Evolutionary conservation across 345 rosid genomes (phyloP), one percentile per base, ranked within the genome.

Genomic region (Hypericum perforatum): DNA sequence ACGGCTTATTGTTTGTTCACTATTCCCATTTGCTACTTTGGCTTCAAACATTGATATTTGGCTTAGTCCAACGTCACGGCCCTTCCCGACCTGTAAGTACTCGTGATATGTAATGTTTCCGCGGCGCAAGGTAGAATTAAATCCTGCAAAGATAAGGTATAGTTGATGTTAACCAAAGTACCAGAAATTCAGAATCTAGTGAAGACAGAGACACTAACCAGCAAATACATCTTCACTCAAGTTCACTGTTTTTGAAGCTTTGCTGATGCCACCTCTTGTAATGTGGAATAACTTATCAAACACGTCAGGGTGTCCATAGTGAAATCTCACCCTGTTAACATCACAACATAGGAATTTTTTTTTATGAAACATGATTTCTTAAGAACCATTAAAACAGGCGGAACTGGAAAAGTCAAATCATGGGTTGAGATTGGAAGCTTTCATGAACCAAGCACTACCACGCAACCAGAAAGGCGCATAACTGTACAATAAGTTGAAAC

Each of bases 1-100:
- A 63, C 98, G 96, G 74, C 95, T 80, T 52, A 91, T 41, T 41
- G 96, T 84, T 71, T 91, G 98, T 60, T 91, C 98, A 38, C 98
- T 91, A 71, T 87, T 91, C 52, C 98, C 96, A 65, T 91, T 91
- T 37, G 95, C 91, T 44, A 91, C 91, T 73, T 91, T 91, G 68
- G 98, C 98, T 70, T 91, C 98, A 68, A 87, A 91, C 74, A 79
- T 91, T 0, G 98, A 91, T 67, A 91, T 91, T 65, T 91, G 98
- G 73, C 78, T 91, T 45, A 91, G 77, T 66, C 98, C 98, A 46
- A 87, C 98, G 47, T 91, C 98, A 58, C 98, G 98, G 56, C 98
- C 98, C 74, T 91, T 91, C 41, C 98, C 98, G 54, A 91, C 92
- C 79, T 91, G 96, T 53, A 91, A 66, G 62, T 91, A 91, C 74